A percentile compares a stretch with the other conserved stretches of the same genome.
Conservation (phyloP, 2,329 filamentous ascomycete species). For the Clonostachys sp. region DNA sequence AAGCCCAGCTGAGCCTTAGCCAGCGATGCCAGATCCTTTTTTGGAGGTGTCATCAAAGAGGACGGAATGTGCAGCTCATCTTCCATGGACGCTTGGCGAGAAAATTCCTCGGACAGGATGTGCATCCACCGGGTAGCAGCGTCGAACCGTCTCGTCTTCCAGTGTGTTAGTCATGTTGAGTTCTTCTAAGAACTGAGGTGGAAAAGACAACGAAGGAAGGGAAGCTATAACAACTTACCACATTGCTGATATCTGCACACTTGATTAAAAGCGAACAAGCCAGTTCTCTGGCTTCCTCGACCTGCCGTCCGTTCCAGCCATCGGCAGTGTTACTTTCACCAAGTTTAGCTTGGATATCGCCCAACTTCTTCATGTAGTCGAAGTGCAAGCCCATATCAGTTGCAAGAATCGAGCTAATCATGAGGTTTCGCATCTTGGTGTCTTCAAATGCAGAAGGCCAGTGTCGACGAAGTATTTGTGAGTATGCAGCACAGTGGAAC, state of each 20-base stretch:
- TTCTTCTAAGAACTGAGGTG: not conserved
- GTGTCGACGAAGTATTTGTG: conserved; percentile 86
- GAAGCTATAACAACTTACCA: conserved; percentile 54
- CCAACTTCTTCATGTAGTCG: conserved; percentile 88
- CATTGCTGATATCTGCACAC: conserved; percentile 97
- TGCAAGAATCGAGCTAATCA: conserved; percentile 96
- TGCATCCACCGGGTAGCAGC: conserved; percentile 86
- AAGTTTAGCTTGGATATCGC: conserved; percentile 75
- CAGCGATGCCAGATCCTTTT: conserved; percentile 77
- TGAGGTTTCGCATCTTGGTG: conserved; percentile 74
- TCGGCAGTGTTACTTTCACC: conserved; percentile 61
- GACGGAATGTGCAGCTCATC: conserved; percentile 80
- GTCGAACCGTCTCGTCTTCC: conserved; percentile 76
- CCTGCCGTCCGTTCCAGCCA: conserved; percentile 71
- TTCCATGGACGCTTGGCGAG: conserved; percentile 90
- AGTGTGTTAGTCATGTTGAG: not conserved
- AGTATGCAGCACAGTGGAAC: conserved; percentile 96
- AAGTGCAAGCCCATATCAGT: conserved; percentile 98
- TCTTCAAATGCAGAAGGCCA: conserved; percentile 84
- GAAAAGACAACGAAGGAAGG: not conserved
- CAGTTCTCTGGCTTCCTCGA: conserved; percentile 73
- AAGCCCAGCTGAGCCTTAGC: conserved; percentile 89
- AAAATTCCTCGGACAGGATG: conserved; percentile 93
- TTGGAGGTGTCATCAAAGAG: conserved; percentile 78
- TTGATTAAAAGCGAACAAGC: conserved; percentile 94